A percentile compares a stretch with the other conserved stretches of the same genome.
Conservation (phyloP, 1,284 basidiomycete genomes). For the Trametes sp. region DNA sequence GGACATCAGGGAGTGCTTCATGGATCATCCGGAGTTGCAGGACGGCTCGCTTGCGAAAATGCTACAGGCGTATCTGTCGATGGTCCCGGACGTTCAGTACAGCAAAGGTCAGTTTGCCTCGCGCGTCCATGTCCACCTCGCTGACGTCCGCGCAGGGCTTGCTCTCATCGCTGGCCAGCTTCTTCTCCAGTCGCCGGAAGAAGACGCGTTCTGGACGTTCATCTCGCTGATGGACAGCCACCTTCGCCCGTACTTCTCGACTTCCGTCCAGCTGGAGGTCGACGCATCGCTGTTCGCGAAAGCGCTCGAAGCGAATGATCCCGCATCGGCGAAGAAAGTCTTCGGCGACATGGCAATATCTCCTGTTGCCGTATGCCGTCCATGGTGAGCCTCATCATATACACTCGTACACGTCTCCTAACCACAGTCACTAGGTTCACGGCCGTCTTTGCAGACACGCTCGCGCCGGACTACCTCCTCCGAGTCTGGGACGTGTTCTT, state of each 20-base stretch:
- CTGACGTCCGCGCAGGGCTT: constrained; percentile 59
- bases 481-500: constrained; percentile 91
- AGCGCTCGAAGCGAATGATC: constrained; percentile 75
- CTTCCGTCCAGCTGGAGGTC: constrained; percentile 79
- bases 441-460: constrained; percentile 75
- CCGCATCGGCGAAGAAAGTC: constrained; percentile 69
- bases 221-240: constrained; percentile 84
- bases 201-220: constrained; percentile 95
- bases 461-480: constrained; percentile 81
- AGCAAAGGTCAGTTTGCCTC: constrained; percentile 49
- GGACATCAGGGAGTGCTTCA: constrained; percentile 62
- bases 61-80: constrained; percentile 76
- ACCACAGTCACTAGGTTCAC: constrained; percentile 62
- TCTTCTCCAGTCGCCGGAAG: constrained; percentile 84
- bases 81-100: constrained; percentile 86
- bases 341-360: constrained; percentile 69
- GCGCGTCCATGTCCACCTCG: constrained; percentile 7
- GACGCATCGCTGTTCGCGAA: constrained; percentile 83
- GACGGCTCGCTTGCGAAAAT: constrained; percentile 64
- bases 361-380: constrained; percentile 62
- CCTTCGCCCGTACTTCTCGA: constrained; percentile 81
- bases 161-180: constrained; percentile 81
- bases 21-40: constrained; percentile 61
- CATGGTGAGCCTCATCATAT: constrained; percentile 56
- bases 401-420: neutral